phyloP scores from a whole-genome alignment of 129 eudicot genomes.

The Flaveria ramosissima region DNA sequence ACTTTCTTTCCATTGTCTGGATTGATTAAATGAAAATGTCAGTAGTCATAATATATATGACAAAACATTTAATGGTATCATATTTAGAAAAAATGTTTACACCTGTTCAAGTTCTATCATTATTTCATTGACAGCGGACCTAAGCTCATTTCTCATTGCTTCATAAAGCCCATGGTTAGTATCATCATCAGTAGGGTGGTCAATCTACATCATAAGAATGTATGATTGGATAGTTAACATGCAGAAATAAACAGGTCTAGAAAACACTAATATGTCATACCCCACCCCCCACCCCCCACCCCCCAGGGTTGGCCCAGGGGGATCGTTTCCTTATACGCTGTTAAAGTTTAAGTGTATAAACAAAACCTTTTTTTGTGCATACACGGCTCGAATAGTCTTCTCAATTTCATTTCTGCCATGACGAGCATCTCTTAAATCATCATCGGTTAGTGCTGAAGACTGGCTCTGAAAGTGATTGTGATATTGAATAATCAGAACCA shows the following conservation, averaged over 20 bases:
- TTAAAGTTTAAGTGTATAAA: neutral
- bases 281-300: neutral
- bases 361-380: slow-evolving; percentile 65
- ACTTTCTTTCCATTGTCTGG: slow-evolving; percentile 56
- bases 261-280: neutral
- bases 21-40: slow-evolving; percentile 14
- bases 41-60: slow-evolving; percentile 11
- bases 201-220: slow-evolving; percentile 42
- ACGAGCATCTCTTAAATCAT: slow-evolving; percentile 61
- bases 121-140: slow-evolving; percentile 76
- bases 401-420: slow-evolving; percentile 51
- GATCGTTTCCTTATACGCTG: no score
- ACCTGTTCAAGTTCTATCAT: slow-evolving; percentile 72
- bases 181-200: slow-evolving; percentile 50
- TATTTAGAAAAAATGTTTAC: no score
- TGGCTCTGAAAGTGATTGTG: slow-evolving; percentile 58
- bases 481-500: neutral
- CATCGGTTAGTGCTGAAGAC: slow-evolving; percentile 82
- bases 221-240: neutral
- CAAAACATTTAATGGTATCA: neutral
- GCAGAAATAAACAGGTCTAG: slow-evolving; percentile 1
- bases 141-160: slow-evolving; percentile 71
- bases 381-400: slow-evolving; percentile 70
- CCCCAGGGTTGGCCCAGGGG: neutral
- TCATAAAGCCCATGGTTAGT: slow-evolving; percentile 48